phyloP scores from a whole-genome alignment of 176 grass and related monocot genomes.

The Dactylis glomerata region DNA sequence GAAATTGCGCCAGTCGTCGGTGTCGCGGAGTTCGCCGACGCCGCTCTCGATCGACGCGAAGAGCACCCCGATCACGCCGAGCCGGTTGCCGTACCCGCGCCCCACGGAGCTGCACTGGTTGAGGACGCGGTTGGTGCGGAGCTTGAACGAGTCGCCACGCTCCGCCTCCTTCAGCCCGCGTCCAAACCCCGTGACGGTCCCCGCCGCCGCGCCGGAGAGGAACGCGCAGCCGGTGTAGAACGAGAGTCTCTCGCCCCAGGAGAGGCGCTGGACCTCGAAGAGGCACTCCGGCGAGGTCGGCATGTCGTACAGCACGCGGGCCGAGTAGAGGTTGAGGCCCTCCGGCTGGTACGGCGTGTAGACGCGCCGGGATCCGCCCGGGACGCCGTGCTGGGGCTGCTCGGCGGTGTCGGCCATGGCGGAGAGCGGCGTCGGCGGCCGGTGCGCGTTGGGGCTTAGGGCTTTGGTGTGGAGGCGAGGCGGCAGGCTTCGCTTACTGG shows the following conservation, averaged over 20 bases:
- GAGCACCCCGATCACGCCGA: slow-evolving; percentile 53
- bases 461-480: not conserved
- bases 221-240: slow-evolving; percentile 46
- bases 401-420: slow-evolving; percentile 24
- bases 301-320: slow-evolving; percentile 59
- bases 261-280: slow-evolving; percentile 45
- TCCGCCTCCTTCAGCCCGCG: slow-evolving; percentile 40
- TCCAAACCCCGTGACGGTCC: slow-evolving; percentile 38
- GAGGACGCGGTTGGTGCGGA: slow-evolving; percentile 62
- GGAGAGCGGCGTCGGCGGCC: not conserved
- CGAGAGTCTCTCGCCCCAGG: slow-evolving; percentile 59
- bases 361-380: slow-evolving; percentile 3
- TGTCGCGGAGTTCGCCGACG: slow-evolving; percentile 45
- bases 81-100: slow-evolving; percentile 50
- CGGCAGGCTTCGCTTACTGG: not conserved
- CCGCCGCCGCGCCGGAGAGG: slow-evolving; percentile 37
- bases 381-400: not conserved
- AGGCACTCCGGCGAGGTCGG: slow-evolving; percentile 77
- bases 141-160: slow-evolving; percentile 60
- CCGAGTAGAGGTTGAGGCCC: slow-evolving; percentile 22
- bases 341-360: slow-evolving; percentile 52
- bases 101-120: slow-evolving; percentile 65
- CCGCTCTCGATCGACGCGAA: slow-evolving; percentile 60
- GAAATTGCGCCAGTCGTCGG: slow-evolving; percentile 71
- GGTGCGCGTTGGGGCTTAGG: slow-evolving; percentile 21